A percentile compares a stretch with the other conserved stretches of the same genome.
Evolutionary conservation across 495 filamentous ascomycete species (phyloP).

Genomic region (Hyaloscypha variabilis): DNA sequence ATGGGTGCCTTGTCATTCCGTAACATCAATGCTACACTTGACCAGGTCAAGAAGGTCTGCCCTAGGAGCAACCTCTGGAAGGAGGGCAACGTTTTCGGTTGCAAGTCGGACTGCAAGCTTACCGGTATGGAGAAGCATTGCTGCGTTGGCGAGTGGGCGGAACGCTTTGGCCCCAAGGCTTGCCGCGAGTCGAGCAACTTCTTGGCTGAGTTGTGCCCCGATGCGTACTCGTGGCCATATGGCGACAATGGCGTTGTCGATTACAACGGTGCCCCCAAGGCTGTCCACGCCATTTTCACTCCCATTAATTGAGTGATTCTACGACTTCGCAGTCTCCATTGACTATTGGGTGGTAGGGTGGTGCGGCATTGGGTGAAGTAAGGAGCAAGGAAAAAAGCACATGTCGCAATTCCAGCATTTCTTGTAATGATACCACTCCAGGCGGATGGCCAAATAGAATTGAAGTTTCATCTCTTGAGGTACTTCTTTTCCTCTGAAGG

Average conservation of each 20-base stretch:
- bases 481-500: too few relatives aligned
- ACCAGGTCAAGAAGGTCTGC: background rate
- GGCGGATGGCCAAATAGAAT: too few relatives aligned
- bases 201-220: background rate
- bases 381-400: too few relatives aligned
- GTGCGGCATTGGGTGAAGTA: too few relatives aligned
- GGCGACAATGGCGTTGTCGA: background rate
- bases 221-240: background rate
- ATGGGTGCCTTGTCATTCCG: background rate
- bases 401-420: too few relatives aligned
- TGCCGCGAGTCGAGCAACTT: background rate
- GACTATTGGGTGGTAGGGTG: too few relatives aligned
- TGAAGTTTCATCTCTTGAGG: too few relatives aligned
- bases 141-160: background rate
- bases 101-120: constrained; percentile 4
- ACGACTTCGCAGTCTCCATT: too few relatives aligned
- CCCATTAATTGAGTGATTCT: too few relatives aligned
- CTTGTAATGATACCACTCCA: too few relatives aligned
- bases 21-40: background rate
- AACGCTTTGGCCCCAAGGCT: background rate
- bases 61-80: background rate
- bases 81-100: background rate
- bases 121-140: background rate
- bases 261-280: background rate
- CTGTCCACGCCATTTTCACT: too few relatives aligned